Evolutionary conservation across 805 yeast genomes (phyloP).

Genomic region (Suhomyces prunicola): DNA sequence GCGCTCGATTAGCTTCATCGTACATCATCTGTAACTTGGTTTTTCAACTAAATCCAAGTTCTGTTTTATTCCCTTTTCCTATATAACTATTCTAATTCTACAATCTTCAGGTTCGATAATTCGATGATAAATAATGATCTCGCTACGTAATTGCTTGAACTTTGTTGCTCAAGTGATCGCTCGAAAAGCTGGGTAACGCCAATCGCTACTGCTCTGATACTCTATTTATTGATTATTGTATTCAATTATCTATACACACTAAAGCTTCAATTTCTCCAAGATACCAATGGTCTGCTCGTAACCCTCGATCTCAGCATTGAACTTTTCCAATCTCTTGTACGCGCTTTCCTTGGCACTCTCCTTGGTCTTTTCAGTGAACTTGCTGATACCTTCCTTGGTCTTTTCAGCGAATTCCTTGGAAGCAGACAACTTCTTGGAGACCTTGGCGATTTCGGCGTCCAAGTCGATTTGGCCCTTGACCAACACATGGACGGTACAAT

Average conservation of each 20-base stretch:
- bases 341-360: slow-evolving; percentile 79
- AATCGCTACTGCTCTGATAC: too few relatives aligned
- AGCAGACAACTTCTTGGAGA: slow-evolving; percentile 68
- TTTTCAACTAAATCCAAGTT: too few relatives aligned
- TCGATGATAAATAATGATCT: too few relatives aligned
- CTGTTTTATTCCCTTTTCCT: too few relatives aligned
- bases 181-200: too few relatives aligned
- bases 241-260: slow-evolving; percentile 2
- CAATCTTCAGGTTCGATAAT: too few relatives aligned
- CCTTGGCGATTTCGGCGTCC: slow-evolving; percentile 86
- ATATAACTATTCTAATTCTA: too few relatives aligned
- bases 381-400: slow-evolving; percentile 72
- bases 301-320: slow-evolving; percentile 85
- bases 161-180: too few relatives aligned
- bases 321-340: slow-evolving; percentile 60
- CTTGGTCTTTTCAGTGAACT: slow-evolving; percentile 84
- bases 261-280: slow-evolving; percentile 71
- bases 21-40: too few relatives aligned
- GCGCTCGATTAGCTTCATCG: too few relatives aligned
- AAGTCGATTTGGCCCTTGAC: slow-evolving; percentile 94
- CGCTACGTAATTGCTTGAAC: too few relatives aligned
- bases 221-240: too few relatives aligned
- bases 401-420: slow-evolving; percentile 56
- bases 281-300: slow-evolving; percentile 80
- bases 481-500: slow-evolving; percentile 80